A percentile compares a stretch with the other conserved stretches of the same genome.
phyloP scores from a whole-genome alignment of 768 basidiomycete genomes.

The Pleurotus ostreatus region DNA sequence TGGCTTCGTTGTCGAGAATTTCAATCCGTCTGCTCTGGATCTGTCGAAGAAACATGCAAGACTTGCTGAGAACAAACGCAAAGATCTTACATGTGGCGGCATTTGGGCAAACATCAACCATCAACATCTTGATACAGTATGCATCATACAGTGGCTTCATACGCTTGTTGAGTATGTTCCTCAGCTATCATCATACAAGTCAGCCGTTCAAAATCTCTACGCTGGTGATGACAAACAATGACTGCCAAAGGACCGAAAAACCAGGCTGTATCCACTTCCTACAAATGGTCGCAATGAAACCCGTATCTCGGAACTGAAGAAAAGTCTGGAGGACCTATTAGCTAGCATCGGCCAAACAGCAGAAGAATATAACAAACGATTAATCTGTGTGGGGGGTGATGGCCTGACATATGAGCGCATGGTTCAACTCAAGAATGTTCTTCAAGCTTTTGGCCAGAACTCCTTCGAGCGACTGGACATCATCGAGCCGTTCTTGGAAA shows the following conservation, averaged over 20 bases:
- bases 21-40: not conserved
- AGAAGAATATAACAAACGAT: not conserved
- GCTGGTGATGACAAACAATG: no score
- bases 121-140: not conserved
- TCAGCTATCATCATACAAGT: no score
- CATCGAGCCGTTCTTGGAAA: constrained; percentile 20
- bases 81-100: not conserved
- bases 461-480: constrained; percentile 8
- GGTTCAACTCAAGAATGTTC: not conserved
- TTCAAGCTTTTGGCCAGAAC: not conserved
- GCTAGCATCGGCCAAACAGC: not conserved
- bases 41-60: not conserved
- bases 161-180: no score
- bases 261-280: no score
- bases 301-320: no score
- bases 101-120: not conserved
- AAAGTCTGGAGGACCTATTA: not conserved
- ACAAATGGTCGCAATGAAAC: no score
- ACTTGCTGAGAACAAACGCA: not conserved
- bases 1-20: not conserved
- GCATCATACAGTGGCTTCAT: no score
- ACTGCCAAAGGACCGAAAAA: no score
- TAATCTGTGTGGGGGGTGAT: not conserved
- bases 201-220: no score
- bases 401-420: not conserved